A percentile compares a stretch with the other conserved stretches of the same genome.
These are phyloP conservation scores for Malassezia dermatis DNA, from an alignment of 1,284 basidiomycete species.

Conservation along the genomic window DNA sequence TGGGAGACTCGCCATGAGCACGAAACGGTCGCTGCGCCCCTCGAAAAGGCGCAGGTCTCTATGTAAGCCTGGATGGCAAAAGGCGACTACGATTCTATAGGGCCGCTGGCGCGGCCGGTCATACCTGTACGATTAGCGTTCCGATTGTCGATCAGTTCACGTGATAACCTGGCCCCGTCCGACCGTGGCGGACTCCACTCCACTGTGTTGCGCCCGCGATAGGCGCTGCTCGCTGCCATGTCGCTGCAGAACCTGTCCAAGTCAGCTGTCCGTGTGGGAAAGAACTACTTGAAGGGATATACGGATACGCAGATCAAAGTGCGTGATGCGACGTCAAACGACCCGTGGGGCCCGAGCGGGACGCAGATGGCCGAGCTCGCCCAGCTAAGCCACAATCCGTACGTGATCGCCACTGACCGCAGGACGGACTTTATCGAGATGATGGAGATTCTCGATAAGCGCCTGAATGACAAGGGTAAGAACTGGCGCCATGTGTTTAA, in stretches of 20 bases:
- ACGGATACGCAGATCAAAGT: slow-evolving; percentile 72
- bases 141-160: background rate
- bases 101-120: background rate
- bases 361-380: slow-evolving; percentile 96
- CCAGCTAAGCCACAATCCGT: slow-evolving; percentile 96
- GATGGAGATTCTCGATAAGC: slow-evolving; percentile 99
- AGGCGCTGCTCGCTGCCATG: slow-evolving; percentile 18
- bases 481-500: slow-evolving; percentile 99
- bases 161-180: background rate
- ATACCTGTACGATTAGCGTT: background rate
- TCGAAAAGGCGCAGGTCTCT: background rate
- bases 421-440: slow-evolving; percentile 98
- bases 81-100: background rate
- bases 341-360: slow-evolving; percentile 95
- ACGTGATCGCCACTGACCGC: slow-evolving; percentile 46
- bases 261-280: slow-evolving; percentile 43
- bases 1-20: background rate
- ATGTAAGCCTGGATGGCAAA: background rate
- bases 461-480: slow-evolving; percentile 98
- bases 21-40: background rate
- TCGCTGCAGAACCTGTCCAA: slow-evolving; percentile 45
- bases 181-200: background rate
- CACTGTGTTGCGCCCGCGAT: background rate
- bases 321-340: slow-evolving; percentile 98
- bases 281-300: slow-evolving; percentile 47